Conservation (phyloP, 192 early-diverging fungal genomes). For the Coemansia sp. region DNA sequence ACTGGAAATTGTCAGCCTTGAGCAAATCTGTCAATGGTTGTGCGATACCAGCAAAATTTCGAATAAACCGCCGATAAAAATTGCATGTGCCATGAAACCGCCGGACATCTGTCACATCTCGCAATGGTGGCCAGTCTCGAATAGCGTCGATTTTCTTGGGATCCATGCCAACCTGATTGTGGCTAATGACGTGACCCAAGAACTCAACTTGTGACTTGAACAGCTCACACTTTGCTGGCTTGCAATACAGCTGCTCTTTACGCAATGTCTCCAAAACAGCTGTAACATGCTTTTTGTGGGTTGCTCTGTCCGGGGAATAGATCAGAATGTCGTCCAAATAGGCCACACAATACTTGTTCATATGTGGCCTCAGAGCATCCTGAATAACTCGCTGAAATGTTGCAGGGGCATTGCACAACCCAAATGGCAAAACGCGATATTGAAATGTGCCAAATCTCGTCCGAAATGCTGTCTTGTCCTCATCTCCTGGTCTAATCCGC, state of each 20-base stretch:
- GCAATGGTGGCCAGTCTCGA: neutral
- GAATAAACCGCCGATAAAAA: conserved; percentile 6
- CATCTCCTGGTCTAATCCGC: conserved; percentile 22
- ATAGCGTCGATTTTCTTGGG: conserved; percentile 10
- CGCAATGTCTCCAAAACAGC: neutral
- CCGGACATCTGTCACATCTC: neutral
- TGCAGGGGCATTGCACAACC: conserved; percentile 53
- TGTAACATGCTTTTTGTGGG: neutral
- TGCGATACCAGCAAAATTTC: neutral
- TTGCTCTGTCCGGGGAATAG: neutral
- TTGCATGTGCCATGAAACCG: conserved; percentile 27
- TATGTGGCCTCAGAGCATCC: neutral
- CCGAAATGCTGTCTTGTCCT: conserved; percentile 52
- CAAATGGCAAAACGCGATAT: conserved; percentile 59
- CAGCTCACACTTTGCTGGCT: conserved; percentile 11
- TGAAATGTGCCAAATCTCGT: conserved; percentile 48
- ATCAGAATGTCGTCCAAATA: conserved; percentile 8
- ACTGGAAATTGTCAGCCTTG: conserved; percentile 15
- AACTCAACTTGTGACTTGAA: neutral
- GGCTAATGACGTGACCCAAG: conserved; percentile 2
- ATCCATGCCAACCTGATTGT: neutral
- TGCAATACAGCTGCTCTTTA: neutral
- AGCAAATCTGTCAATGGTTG: neutral
- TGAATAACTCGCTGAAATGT: conserved; percentile 58
- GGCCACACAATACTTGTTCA: conserved; percentile 32